Conservation (phyloP, 495 filamentous ascomycete genomes). For the Lasiosphaeria ovina region DNA sequence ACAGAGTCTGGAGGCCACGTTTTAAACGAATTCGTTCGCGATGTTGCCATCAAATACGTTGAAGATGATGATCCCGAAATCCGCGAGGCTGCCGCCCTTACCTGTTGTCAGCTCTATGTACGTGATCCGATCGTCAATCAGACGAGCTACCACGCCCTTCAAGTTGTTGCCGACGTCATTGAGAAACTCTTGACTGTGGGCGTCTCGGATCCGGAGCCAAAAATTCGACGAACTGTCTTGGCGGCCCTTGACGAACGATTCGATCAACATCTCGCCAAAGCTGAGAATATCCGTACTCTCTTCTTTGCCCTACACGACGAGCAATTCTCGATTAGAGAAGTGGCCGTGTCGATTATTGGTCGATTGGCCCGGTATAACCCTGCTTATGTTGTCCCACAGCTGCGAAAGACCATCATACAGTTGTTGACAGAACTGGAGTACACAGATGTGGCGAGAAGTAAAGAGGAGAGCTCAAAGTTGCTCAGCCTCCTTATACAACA, state of each 20-base stretch:
- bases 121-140: conserved; percentile 96
- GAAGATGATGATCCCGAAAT: conserved; percentile 94
- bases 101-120: conserved; percentile 95
- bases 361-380: conserved; percentile 89
- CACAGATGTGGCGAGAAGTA: conserved; percentile 87
- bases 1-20: conserved; percentile 64
- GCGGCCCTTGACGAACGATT: conserved; percentile 88
- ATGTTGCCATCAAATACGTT: conserved; percentile 96
- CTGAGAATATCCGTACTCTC: conserved; percentile 90
- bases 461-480: conserved; percentile 91
- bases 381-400: conserved; percentile 91
- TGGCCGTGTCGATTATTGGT: conserved; percentile 92
- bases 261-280: conserved; percentile 89
- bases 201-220: conserved; percentile 83
- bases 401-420: conserved; percentile 93
- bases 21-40: conserved; percentile 95
- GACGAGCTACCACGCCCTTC: conserved; percentile 91
- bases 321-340: conserved; percentile 85
- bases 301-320: conserved; percentile 98
- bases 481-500: conserved; percentile 90
- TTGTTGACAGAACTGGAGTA: conserved; percentile 93
- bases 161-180: conserved; percentile 96
- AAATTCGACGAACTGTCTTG: conserved; percentile 84
- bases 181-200: conserved; percentile 93
- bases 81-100: conserved; percentile 89